Percentiles rank a stretch among this genome's conserved stretches.
Evolutionary conservation across 2,329 filamentous ascomycete genomes (phyloP).

Genomic region (Fusarium redolens): DNA sequence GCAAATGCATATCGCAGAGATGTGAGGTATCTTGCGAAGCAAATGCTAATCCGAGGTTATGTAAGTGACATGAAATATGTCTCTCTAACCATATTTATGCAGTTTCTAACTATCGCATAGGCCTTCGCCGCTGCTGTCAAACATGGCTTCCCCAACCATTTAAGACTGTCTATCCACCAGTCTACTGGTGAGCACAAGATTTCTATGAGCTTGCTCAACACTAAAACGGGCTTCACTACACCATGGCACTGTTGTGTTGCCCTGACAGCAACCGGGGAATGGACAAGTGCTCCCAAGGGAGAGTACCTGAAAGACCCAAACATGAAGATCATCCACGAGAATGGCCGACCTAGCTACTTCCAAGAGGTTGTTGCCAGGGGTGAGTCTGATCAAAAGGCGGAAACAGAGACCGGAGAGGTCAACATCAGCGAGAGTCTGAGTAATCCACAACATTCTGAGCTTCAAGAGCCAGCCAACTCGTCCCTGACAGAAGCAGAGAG

Average conservation of each 20-base stretch:
- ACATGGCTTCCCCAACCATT: constrained; percentile 40
- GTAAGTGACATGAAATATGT: constrained; percentile 13
- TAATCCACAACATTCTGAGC: not conserved
- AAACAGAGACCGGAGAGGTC: too few species aligned
- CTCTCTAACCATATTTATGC: too few species aligned
- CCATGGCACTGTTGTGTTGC: constrained; percentile 47
- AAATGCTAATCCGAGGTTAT: constrained; percentile 48
- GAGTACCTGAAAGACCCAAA: constrained; percentile 7
- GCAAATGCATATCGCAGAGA: constrained; percentile 42
- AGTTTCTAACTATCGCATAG: constrained; percentile 5
- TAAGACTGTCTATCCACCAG: constrained; percentile 48
- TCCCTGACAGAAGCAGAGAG: not conserved
- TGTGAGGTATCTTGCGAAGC: constrained; percentile 46
- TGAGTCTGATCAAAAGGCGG: accelerated
- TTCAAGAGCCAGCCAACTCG: not conserved
- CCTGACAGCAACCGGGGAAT: not conserved
- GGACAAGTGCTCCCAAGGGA: constrained; percentile 14
- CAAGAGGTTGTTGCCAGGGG: not conserved
- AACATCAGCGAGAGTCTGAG: accelerated
- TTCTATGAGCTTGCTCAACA: constrained; percentile 46
- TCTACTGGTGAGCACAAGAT: constrained; percentile 45
- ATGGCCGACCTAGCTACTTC: not conserved
- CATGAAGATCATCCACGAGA: constrained; percentile 1
- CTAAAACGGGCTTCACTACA: constrained; percentile 47
- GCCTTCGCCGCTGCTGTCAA: constrained; percentile 47